These are phyloP conservation scores for Kalmusia sp. DNA, from an alignment of 2,329 filamentous ascomycete species.

Conservation along the genomic window DNA sequence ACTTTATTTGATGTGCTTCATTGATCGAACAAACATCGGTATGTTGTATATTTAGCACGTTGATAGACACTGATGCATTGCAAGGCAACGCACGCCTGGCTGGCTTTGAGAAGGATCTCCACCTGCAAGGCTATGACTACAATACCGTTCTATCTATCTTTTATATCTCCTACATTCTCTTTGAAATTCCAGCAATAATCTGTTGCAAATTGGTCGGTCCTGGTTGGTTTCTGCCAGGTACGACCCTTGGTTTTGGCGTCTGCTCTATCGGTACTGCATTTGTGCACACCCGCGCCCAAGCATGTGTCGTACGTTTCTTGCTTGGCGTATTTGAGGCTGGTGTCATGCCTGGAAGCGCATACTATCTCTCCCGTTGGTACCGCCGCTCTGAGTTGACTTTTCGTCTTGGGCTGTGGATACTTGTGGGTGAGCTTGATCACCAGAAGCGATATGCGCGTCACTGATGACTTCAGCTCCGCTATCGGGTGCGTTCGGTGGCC, in stretches of 20 bases:
- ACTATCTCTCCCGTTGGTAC: conserved; percentile 75
- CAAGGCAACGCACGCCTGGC: conserved; percentile 71
- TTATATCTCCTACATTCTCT: conserved; percentile 74
- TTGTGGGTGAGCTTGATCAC: too few relatives aligned
- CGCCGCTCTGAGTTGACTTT: conserved; percentile 70
- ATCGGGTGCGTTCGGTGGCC: conserved; percentile 72
- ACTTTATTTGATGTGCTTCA: conserved; percentile 74
- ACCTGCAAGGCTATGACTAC: conserved; percentile 67
- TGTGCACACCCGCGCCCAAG: conserved; percentile 58
- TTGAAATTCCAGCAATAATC: conserved; percentile 72
- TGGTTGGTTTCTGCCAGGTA: conserved; percentile 71
- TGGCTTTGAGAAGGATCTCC: conserved; percentile 66
- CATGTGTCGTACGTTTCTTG: conserved; percentile 68
- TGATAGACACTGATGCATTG: too few relatives aligned
- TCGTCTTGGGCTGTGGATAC: conserved; percentile 69
- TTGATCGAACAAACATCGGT: conserved; percentile 74
- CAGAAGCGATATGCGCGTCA: too few relatives aligned
- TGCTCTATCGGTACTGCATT: conserved; percentile 69
- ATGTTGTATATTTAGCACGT: too few relatives aligned
- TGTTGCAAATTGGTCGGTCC: conserved; percentile 71
- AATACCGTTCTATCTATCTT: conserved; percentile 72
- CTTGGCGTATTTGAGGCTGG: conserved; percentile 71
- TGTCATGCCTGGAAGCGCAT: conserved; percentile 73
- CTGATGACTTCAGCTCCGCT: too few relatives aligned
- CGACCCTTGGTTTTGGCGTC: conserved; percentile 66